These are phyloP conservation scores for Tarenaya hassleriana DNA, from an alignment of 345 rosid species.

Conservation along the genomic window DNA sequence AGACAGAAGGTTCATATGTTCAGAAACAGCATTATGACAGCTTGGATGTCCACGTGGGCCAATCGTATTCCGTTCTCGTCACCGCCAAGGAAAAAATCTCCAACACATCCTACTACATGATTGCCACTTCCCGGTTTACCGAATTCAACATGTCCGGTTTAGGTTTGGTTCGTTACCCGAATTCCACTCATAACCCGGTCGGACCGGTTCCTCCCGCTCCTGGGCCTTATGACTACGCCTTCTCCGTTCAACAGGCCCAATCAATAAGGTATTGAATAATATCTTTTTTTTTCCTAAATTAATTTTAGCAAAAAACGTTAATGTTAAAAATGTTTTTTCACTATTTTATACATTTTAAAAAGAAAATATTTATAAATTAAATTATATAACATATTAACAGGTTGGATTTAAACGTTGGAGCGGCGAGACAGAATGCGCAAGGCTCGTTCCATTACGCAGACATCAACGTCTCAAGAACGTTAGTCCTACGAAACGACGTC, in stretches of 20 bases:
- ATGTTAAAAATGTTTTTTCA: background rate
- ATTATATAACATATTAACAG: conserved; percentile 22
- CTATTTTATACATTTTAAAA: background rate
- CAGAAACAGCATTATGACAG: conserved; percentile 15
- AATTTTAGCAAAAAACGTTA: background rate
- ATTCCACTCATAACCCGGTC: conserved; percentile 16
- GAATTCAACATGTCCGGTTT: conserved; percentile 17
- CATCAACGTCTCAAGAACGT: conserved; percentile 32
- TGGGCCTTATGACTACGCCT: conserved; percentile 20
- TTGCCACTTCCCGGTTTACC: conserved; percentile 26
- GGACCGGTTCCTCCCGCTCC: conserved; percentile 22
- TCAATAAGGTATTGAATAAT: conserved; percentile 23
- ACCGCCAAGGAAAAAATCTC: conserved; percentile 23
- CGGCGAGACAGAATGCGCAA: conserved; percentile 61
- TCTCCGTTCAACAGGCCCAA: conserved; percentile 24
- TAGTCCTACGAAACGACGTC: conserved; percentile 34
- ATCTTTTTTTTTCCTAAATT: no score
- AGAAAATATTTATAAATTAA: background rate
- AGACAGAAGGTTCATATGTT: conserved; percentile 28
- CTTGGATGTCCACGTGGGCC: conserved; percentile 30
- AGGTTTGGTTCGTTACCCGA: conserved; percentile 27
- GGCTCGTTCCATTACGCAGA: conserved; percentile 40
- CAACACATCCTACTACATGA: conserved; percentile 17
- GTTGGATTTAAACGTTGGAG: conserved; percentile 48
- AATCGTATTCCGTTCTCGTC: conserved; percentile 31